phyloP scores from a whole-genome alignment of 805 yeast species.

The Yarrowia sp. region DNA sequence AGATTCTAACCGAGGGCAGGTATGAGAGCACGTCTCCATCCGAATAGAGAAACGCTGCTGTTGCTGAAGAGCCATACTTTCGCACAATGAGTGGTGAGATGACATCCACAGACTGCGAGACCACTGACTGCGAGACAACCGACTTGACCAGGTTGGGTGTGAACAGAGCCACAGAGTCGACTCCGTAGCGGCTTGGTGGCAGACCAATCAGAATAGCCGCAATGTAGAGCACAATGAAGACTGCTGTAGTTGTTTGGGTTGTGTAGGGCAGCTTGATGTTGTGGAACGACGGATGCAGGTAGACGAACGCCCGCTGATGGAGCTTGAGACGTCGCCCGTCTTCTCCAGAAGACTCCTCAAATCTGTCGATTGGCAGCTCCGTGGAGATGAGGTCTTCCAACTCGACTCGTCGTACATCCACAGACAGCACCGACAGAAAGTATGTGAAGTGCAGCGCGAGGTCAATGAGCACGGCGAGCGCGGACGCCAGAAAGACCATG shows the following conservation, averaged over 20 bases:
- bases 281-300: conserved; percentile 4
- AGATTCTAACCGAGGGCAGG: conserved; percentile 17
- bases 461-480: conserved; percentile 52
- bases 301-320: conserved; percentile 17
- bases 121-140: neutral
- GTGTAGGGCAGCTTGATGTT: conserved; percentile 16
- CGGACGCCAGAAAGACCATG: conserved; percentile 47
- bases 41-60: conserved; percentile 2
- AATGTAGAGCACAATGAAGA: conserved; percentile 14
- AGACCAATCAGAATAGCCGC: conserved; percentile 9
- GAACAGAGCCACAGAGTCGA: conserved; percentile 15
- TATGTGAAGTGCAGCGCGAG: conserved; percentile 61
- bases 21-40: conserved; percentile 13
- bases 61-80: conserved; percentile 2
- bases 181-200: conserved; percentile 11
- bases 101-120: neutral
- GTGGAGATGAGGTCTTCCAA: conserved; percentile 47
- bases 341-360: neutral
- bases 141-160: neutral
- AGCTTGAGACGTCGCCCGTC: conserved; percentile 9
- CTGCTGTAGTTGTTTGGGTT: neutral
- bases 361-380: neutral
- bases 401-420: conserved; percentile 64
- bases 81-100: conserved; percentile 18
- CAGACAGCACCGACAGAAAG: conserved; percentile 59